These are phyloP conservation scores for Arctostaphylos glauca DNA, from an alignment of 148 eudicot species.

Conservation along the genomic window DNA sequence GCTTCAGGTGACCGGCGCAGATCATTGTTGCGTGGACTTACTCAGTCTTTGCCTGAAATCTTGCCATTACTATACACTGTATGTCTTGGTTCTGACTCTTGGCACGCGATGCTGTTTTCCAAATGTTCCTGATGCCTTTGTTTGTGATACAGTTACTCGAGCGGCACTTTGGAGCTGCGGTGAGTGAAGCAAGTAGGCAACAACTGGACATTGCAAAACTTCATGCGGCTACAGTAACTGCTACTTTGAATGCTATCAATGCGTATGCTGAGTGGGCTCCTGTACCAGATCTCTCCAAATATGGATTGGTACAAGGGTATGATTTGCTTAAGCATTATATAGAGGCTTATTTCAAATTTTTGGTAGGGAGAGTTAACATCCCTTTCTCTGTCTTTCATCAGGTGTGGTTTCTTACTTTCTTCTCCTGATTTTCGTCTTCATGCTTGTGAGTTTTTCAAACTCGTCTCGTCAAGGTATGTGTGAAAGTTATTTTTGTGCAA, in stretches of 20 bases:
- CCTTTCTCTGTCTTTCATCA: slow-evolving; percentile 27
- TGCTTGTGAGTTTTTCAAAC: slow-evolving; percentile 95
- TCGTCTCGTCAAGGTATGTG: slow-evolving; percentile 75
- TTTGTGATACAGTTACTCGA: slow-evolving; percentile 65
- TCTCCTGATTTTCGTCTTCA: slow-evolving; percentile 95
- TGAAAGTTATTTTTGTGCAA: slow-evolving; percentile 12
- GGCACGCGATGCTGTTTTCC: neutral
- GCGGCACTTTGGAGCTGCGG: slow-evolving; percentile 90
- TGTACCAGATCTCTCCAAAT: slow-evolving; percentile 81
- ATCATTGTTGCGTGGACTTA: slow-evolving; percentile 78
- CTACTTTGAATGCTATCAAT: slow-evolving; percentile 84
- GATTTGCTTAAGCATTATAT: neutral
- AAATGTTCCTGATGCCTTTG: slow-evolving; percentile 18
- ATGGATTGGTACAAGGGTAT: slow-evolving; percentile 88
- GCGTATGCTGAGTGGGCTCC: slow-evolving; percentile 99
- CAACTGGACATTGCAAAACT: slow-evolving; percentile 84
- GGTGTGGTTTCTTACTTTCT: slow-evolving; percentile 91
- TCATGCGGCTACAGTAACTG: slow-evolving; percentile 88
- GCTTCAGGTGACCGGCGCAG: slow-evolving; percentile 88
- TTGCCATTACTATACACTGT: slow-evolving; percentile 84
- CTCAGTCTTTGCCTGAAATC: slow-evolving; percentile 82
- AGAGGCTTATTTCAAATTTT: neutral
- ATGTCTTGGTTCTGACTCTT: slow-evolving; percentile 33
- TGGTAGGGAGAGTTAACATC: slow-evolving; percentile 4
- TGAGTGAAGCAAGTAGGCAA: slow-evolving; percentile 74